Conservation (phyloP, 2,329 filamentous ascomycete species). For the Botrytis deweyae region DNA sequence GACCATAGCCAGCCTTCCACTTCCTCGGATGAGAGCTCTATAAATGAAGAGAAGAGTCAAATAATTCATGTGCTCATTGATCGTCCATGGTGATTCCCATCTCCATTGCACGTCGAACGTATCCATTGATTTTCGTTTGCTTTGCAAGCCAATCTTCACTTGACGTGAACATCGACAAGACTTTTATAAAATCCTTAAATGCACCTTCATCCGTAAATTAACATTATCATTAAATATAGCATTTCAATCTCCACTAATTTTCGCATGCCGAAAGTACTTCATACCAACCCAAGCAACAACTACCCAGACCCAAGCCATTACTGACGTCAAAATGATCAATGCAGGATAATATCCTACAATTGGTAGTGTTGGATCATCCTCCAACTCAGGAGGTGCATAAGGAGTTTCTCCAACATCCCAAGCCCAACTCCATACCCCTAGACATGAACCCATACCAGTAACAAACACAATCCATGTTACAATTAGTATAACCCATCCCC, state of each 20-base stretch:
- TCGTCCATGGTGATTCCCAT: neutral
- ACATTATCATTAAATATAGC: constrained; percentile 19
- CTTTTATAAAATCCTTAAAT: neutral
- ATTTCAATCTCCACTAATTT: constrained; percentile 57
- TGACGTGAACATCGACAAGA: neutral
- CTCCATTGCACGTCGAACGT: neutral
- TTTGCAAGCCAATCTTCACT: neutral
- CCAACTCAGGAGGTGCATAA: constrained; percentile 90
- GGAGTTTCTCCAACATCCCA: constrained; percentile 98
- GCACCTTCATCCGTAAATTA: constrained; percentile 7
- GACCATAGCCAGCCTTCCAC: neutral
- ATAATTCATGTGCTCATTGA: neutral
- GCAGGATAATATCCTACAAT: constrained; percentile 98
- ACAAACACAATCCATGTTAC: constrained; percentile 97
- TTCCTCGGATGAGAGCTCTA: neutral
- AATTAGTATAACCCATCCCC: constrained; percentile 91
- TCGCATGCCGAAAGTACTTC: constrained; percentile 98
- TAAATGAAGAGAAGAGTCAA: neutral
- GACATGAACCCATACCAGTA: constrained; percentile 90
- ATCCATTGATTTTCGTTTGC: neutral
- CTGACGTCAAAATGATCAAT: constrained; percentile 84
- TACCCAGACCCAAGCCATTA: constrained; percentile 99
- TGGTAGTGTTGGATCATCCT: constrained; percentile 90
- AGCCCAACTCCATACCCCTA: constrained; percentile 96
- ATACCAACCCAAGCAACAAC: constrained; percentile 97